Evolutionary conservation across 768 basidiomycete species (phyloP), one percentile per base, ranked within the genome.

Genomic region (Kondoa malvinella): DNA sequence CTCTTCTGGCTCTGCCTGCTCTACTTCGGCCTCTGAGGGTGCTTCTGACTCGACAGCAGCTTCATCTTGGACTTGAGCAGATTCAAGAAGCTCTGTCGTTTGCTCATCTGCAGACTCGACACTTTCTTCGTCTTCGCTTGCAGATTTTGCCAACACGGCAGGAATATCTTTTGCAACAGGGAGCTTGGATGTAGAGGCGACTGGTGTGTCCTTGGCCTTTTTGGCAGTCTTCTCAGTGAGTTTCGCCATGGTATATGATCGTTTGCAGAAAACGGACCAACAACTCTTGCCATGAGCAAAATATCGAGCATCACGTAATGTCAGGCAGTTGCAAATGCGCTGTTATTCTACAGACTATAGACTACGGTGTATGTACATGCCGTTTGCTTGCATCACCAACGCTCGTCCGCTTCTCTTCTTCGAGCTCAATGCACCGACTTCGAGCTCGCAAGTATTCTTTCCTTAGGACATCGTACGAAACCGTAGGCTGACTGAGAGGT

Each of bases 1-100:
- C 0, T 67, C 57, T 34, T 67, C 30, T n/a, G 12, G 14, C 33
- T 64, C 63, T 71, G 67, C 57, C 71, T 69, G 59, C 68, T 66
- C 50, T 69, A 40, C 58, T 68, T 50, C 30, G 69, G 15, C 71
- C 67, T 73, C 67, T 71, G 64, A 40, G 66, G 65, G 64, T 68
- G 68, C 26, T 61, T 69, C 64, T 68, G 33, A 31, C 68, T 69
- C 30, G 8, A 62, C 68, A 56, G 68, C 2, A 17, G 32, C 50
- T 27, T 8, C 34, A 25, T 50, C 29, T 50, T 50, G 12, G 12
- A 8, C 40, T 21, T 50, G 12, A 8, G 8, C 40, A 8, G 8
- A 8, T 8, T 50, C 40, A 8, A 21, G 21, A 50, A 8, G 8
- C 21, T 8, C 8, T 8, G n/a, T n/a, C n/a, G n/a, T n/a, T 50